phyloP scores from a whole-genome alignment of 2,329 filamentous ascomycete species.

The Ustilaginoidea virens region DNA sequence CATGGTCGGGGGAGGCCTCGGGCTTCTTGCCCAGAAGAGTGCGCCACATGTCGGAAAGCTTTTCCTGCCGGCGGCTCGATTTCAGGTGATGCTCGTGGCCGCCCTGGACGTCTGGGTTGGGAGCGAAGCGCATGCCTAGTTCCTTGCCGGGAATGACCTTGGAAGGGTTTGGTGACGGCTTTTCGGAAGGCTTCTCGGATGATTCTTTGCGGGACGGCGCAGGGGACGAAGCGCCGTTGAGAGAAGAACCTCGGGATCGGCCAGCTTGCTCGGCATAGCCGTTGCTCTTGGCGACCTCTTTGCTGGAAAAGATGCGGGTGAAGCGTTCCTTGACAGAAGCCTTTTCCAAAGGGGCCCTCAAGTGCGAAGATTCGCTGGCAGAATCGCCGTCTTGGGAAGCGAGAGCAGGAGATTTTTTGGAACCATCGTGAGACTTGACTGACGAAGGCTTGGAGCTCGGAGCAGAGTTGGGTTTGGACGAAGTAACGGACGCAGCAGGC shows the following conservation, averaged over 20 bases:
- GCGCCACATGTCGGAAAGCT: constrained; percentile 82
- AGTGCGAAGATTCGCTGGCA: constrained; percentile 8
- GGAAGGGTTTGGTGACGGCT: constrained; percentile 13
- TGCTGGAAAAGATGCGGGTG: constrained; percentile 49
- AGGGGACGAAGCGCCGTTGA: constrained; percentile 19
- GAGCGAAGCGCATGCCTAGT: constrained; percentile 33
- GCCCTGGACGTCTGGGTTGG: constrained; percentile 39
- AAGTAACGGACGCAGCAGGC: too few species aligned
- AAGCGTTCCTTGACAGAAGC: constrained; percentile 48
- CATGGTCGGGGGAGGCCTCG: constrained; percentile 56
- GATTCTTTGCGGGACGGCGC: constrained; percentile 28
- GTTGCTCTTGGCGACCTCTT: constrained; percentile 27
- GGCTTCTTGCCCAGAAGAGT: constrained; percentile 75
- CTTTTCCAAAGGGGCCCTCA: constrained; percentile 31
- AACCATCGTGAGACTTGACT: constrained; percentile 24
- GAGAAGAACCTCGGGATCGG: constrained; percentile 20
- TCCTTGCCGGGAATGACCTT: constrained; percentile 18
- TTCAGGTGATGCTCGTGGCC: constrained; percentile 80
- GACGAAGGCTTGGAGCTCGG: constrained; percentile 5
- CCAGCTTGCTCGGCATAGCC: constrained; percentile 18
- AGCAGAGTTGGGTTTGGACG: constrained; percentile 4
- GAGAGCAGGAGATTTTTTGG: constrained; percentile 23
- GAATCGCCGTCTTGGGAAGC: constrained; percentile 23
- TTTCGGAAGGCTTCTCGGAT: constrained; percentile 12
- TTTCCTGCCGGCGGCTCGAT: constrained; percentile 84